Percentiles rank a stretch among this genome's conserved stretches.
Conservation (phyloP, 352 stramenopile species). For the Peronosclerospora sorghi region DNA sequence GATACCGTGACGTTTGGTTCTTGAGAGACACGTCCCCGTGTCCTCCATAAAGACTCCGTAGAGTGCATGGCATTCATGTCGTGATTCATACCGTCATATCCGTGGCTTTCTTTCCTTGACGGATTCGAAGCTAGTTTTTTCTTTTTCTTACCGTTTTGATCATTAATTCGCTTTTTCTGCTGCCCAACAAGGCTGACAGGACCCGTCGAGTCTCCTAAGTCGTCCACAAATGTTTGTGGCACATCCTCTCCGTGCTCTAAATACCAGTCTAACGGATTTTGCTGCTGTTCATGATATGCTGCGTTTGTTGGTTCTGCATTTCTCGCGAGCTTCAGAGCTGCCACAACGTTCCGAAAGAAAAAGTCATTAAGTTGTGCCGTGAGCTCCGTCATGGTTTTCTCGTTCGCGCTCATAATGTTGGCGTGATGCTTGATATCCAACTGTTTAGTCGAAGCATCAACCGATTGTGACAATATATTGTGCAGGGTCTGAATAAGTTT, state of each 20-base stretch:
- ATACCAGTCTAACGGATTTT: slow-evolving; percentile 25
- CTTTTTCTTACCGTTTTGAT: slow-evolving; percentile 2
- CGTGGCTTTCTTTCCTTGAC: no score
- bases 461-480: background rate
- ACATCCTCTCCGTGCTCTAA: slow-evolving; percentile 15
- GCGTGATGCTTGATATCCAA: slow-evolving; percentile 7
- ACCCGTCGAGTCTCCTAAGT: slow-evolving; percentile 25
- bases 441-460: background rate
- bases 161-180: slow-evolving; percentile 2
- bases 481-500: slow-evolving; percentile 10
- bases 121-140: background rate
- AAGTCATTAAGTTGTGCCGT: slow-evolving; percentile 13
- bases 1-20: no score
- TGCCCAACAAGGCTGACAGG: background rate
- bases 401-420: slow-evolving; percentile 12
- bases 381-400: slow-evolving; percentile 12
- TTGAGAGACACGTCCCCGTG: no score
- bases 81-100: no score
- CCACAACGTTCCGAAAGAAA: slow-evolving; percentile 20
- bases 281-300: background rate
- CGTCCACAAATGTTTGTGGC: slow-evolving; percentile 24
- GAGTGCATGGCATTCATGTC: no score
- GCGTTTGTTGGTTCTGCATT: background rate
- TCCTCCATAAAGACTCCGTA: no score
- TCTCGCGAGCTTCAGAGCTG: slow-evolving; percentile 14